Conservation (phyloP, 164 flowering plant species). For the Nelumbo lutea region DNA sequence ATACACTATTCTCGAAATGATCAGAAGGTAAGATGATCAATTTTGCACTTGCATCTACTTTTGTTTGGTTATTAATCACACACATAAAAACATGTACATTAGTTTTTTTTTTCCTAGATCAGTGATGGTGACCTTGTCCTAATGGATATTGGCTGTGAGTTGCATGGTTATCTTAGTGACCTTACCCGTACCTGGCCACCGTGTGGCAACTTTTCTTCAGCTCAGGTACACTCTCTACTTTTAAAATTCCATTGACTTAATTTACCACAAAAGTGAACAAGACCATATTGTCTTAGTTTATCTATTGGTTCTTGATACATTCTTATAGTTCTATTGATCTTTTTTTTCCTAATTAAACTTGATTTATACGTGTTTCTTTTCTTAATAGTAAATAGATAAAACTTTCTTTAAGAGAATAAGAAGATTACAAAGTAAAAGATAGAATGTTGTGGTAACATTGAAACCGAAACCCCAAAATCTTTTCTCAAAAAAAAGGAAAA, state of each 20-base stretch:
- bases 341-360: too few species aligned
- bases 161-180: constrained; percentile 95
- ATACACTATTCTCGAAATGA: constrained; percentile 97
- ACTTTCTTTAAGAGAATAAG: too few species aligned
- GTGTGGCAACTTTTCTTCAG: constrained; percentile 65
- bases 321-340: too few species aligned
- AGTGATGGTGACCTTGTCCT: constrained; percentile 73
- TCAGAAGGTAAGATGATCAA: constrained; percentile 44
- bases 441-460: too few species aligned
- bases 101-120: constrained; percentile 38
- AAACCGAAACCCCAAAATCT: too few species aligned
- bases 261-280: neutral
- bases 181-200: constrained; percentile 99
- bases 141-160: constrained; percentile 95
- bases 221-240: constrained; percentile 48
- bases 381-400: too few species aligned
- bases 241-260: neutral
- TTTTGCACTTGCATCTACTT: neutral
- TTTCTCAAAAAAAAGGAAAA: too few species aligned
- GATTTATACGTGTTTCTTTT: too few species aligned
- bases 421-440: too few species aligned
- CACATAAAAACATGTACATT: neutral
- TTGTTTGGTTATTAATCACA: neutral
- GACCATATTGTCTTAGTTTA: neutral
- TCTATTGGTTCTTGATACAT: neutral